These are phyloP conservation scores for Chrysoporthe cubensis DNA, from an alignment of 2,329 filamentous ascomycete genomes.

Conservation along the genomic window DNA sequence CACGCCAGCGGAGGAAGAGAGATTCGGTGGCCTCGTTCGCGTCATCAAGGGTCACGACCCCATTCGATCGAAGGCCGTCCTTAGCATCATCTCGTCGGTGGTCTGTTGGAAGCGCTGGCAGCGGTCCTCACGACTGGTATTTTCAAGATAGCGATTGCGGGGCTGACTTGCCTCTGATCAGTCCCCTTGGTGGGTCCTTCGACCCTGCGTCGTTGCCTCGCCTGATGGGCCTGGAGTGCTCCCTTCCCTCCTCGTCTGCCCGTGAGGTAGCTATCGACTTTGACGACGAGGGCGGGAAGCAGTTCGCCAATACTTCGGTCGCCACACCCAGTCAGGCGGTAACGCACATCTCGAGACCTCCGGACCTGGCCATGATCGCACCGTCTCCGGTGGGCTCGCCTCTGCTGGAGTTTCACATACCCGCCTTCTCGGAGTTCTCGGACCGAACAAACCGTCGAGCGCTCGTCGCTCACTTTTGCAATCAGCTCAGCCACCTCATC, in stretches of 20 bases:
- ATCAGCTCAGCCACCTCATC: conserved; percentile 66
- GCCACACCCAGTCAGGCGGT: conserved; percentile 16
- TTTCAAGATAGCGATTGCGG: conserved; percentile 14
- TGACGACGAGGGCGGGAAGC: conserved; percentile 26
- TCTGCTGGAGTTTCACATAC: conserved; percentile 55
- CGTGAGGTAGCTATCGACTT: conserved; percentile 21
- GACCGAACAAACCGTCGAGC: conserved; percentile 56
- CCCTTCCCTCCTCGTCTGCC: conserved; percentile 10
- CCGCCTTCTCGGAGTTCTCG: conserved; percentile 62
- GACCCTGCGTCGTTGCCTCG: conserved; percentile 19
- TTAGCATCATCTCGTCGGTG: conserved; percentile 37
- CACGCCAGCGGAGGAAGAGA: conserved; percentile 46
- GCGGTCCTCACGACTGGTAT: conserved; percentile 24
- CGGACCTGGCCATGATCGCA: conserved; percentile 47
- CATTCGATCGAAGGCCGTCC: conserved; percentile 23
- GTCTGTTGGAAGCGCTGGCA: conserved; percentile 23
- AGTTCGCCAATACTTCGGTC: not conserved
- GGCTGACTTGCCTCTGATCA: conserved; percentile 24
- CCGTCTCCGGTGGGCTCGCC: conserved; percentile 45
- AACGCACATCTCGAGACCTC: conserved; percentile 36
- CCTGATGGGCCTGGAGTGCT: conserved; percentile 20
- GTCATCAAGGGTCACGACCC: conserved; percentile 24
- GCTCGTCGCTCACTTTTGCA: conserved; percentile 66
- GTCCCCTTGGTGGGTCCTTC: conserved; percentile 26
- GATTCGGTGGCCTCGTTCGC: conserved; percentile 36